These are phyloP conservation scores for Abrus precatorius DNA, from an alignment of 306 rosid genomes.

Conservation along the genomic window DNA sequence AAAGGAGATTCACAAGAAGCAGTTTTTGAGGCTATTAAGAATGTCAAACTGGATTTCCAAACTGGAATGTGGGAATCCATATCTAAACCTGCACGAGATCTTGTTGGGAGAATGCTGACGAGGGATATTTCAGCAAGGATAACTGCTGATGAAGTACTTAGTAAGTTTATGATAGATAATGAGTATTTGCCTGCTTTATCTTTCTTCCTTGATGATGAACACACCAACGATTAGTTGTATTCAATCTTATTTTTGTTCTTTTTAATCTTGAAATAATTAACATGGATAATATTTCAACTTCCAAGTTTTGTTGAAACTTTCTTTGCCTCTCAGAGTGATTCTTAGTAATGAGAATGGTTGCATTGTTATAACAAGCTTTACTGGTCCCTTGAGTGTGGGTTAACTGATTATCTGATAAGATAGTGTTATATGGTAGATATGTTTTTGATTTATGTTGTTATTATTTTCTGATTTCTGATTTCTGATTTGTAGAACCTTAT, in stretches of 20 bases:
- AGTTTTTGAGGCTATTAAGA: constrained; percentile 45
- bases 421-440: too few relatives aligned
- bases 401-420: neutral
- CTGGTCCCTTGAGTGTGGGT: neutral
- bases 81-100: constrained; percentile 38
- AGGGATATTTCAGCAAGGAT: constrained; percentile 36
- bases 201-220: neutral
- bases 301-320: neutral
- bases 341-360: neutral
- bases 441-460: too few relatives aligned
- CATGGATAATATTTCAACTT: neutral
- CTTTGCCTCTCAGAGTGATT: neutral
- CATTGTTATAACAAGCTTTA: neutral
- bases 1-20: constrained; percentile 71
- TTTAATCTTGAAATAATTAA: neutral
- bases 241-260: neutral
- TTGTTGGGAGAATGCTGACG: constrained; percentile 33
- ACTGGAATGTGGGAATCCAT: constrained; percentile 36
- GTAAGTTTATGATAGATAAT: constrained; percentile 22
- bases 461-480: too few relatives aligned
- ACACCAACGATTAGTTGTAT: neutral
- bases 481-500: too few relatives aligned
- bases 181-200: neutral
- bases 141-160: constrained; percentile 32
- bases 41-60: constrained; percentile 22